Evolutionary conservation across 768 basidiomycete species (phyloP).

Genomic region (Lepiota brunneoincarnata): DNA sequence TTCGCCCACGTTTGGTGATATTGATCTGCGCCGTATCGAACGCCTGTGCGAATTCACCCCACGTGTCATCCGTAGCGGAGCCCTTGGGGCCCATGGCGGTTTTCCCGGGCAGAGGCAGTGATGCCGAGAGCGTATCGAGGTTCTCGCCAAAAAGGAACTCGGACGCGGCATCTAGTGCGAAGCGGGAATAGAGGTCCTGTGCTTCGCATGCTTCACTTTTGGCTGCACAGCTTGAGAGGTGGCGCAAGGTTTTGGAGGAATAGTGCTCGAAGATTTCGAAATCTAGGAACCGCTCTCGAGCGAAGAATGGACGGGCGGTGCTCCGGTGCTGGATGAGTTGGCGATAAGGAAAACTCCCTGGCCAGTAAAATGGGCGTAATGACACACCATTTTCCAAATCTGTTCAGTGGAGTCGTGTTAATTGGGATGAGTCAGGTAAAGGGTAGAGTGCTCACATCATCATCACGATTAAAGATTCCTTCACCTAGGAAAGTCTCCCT

Average conservation of each 20-base stretch:
- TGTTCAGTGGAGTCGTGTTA: slow-evolving; percentile 10
- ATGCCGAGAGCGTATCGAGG: slow-evolving; percentile 54
- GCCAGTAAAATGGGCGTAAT: slow-evolving; percentile 23
- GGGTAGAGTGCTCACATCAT: slow-evolving; percentile 42
- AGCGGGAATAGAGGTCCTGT: slow-evolving; percentile 67
- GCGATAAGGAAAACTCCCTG: neutral
- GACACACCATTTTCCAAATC: slow-evolving; percentile 58
- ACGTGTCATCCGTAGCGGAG: slow-evolving; percentile 54
- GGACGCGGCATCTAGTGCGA: slow-evolving; percentile 69
- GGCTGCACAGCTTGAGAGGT: slow-evolving; percentile 40
- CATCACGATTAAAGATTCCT: slow-evolving; percentile 79
- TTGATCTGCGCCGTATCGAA: slow-evolving; percentile 33
- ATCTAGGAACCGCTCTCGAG: slow-evolving; percentile 67
- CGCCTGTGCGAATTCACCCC: slow-evolving; percentile 59
- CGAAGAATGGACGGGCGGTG: slow-evolving; percentile 71
- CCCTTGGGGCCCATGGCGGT: slow-evolving; percentile 54
- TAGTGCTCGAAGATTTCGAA: slow-evolving; percentile 67
- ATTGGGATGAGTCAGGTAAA: slow-evolving; percentile 1
- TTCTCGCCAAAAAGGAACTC: slow-evolving; percentile 72
- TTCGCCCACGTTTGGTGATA: slow-evolving; percentile 2
- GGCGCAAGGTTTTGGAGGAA: slow-evolving; percentile 41
- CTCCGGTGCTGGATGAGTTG: slow-evolving; percentile 50
- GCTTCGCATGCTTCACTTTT: slow-evolving; percentile 49
- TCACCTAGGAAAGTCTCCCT: slow-evolving; percentile 66
- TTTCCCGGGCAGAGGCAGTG: slow-evolving; percentile 46